Evolutionary conservation across 1,284 basidiomycete genomes (phyloP).

Genomic region (Pseudozyma flocculosa): DNA sequence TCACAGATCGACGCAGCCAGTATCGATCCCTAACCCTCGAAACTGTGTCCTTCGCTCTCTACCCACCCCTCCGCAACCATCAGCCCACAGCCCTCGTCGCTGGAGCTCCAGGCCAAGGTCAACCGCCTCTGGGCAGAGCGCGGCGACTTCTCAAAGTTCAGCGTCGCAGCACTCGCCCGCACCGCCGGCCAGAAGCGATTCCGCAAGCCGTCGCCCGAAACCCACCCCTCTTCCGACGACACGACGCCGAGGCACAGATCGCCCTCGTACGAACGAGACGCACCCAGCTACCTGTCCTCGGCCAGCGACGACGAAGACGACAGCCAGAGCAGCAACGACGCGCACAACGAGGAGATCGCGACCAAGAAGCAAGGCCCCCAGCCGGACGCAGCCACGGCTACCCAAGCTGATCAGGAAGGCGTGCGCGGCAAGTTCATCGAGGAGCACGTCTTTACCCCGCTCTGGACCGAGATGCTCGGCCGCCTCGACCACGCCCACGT

Average conservation of each 20-base stretch:
- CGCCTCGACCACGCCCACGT: slow-evolving; percentile 40
- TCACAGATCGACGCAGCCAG: no score
- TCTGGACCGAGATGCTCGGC: slow-evolving; percentile 32
- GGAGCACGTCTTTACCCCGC: slow-evolving; percentile 27
- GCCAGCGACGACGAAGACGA: slow-evolving; percentile 4
- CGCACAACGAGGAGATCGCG: no score
- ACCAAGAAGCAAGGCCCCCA: not conserved
- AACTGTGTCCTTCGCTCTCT: no score
- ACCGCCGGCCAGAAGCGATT: not conserved
- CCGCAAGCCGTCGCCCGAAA: no score
- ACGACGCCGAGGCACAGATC: not conserved
- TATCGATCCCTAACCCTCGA: no score
- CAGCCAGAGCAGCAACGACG: not conserved
- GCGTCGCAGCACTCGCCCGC: slow-evolving; percentile 3
- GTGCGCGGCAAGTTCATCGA: slow-evolving; percentile 38
- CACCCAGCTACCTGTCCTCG: not conserved
- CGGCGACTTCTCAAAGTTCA: slow-evolving; percentile 41
- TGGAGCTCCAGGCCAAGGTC: slow-evolving; percentile 7
- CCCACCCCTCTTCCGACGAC: not conserved
- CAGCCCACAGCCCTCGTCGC: not conserved
- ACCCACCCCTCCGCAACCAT: not conserved
- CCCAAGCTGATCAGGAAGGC: not conserved
- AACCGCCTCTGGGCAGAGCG: slow-evolving; percentile 44
- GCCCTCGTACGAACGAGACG: not conserved
- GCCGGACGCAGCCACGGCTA: no score